Evolutionary conservation across 2,329 filamentous ascomycete genomes (phyloP).

Genomic region (Pseudogymnoascus sp.): DNA sequence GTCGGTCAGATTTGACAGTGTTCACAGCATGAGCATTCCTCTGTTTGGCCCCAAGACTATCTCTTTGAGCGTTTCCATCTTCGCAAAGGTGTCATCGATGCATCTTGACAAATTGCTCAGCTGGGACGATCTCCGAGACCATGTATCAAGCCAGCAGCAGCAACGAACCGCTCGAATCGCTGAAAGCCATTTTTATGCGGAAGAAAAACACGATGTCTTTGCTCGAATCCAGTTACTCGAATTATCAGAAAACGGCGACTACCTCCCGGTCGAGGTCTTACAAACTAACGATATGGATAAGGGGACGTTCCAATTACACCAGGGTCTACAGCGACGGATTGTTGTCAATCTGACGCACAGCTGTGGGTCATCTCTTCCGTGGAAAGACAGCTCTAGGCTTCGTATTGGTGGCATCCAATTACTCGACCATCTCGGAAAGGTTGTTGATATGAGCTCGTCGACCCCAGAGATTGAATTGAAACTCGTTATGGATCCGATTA

Average conservation of each 20-base stretch:
- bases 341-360: conserved; percentile 85
- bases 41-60: conserved; percentile 68
- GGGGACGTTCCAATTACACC: conserved; percentile 92
- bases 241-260: conserved; percentile 82
- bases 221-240: conserved; percentile 83
- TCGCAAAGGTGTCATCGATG: conserved; percentile 83
- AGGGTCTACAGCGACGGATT: conserved; percentile 84
- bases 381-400: conserved; percentile 73
- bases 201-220: conserved; percentile 91
- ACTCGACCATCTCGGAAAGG: conserved; percentile 77
- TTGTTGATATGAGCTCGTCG: conserved; percentile 66
- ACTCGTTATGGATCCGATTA: conserved; percentile 66
- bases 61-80: conserved; percentile 78
- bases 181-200: conserved; percentile 85
- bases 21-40: conserved; percentile 94
- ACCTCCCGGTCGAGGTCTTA: conserved; percentile 85
- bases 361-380: conserved; percentile 79
- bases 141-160: conserved; percentile 50
- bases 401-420: conserved; percentile 76
- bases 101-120: conserved; percentile 95
- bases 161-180: conserved; percentile 59
- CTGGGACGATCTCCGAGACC: conserved; percentile 97
- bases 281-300: conserved; percentile 75
- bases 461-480: conserved; percentile 70
- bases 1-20: conserved; percentile 88